These are phyloP conservation scores for Dactylellina sp. DNA, from an alignment of 2,329 filamentous ascomycete genomes.

Conservation along the genomic window DNA sequence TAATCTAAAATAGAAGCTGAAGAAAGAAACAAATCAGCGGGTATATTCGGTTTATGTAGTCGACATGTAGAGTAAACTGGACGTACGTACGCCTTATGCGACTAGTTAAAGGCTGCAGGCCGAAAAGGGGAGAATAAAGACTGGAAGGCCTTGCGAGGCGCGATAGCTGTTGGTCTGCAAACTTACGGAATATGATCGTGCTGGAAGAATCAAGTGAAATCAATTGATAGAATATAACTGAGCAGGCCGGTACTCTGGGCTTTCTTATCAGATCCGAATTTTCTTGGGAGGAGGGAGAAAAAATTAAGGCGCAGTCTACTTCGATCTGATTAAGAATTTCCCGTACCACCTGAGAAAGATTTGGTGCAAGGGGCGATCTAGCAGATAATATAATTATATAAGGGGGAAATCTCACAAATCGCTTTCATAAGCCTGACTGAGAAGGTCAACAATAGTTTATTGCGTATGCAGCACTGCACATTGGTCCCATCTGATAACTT, in stretches of 20 bases:
- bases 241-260: too few relatives aligned
- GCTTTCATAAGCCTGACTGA: background rate
- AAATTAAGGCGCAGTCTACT: background rate
- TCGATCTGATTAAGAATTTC: constrained; percentile 1
- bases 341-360: background rate
- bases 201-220: too few relatives aligned
- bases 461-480: background rate
- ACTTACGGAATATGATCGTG: too few relatives aligned
- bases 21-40: too few relatives aligned
- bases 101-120: background rate
- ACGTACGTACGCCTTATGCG: background rate
- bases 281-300: background rate
- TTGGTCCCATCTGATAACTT: constrained; percentile 55
- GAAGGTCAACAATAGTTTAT: background rate
- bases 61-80: too few relatives aligned
- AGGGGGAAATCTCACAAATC: background rate
- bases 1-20: too few relatives aligned
- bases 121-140: constrained; percentile 3
- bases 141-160: background rate
- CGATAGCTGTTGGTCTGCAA: background rate
- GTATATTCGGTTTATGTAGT: too few relatives aligned
- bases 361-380: too few relatives aligned
- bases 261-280: constrained; percentile 9
- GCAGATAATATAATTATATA: too few relatives aligned
- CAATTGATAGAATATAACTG: too few relatives aligned